phyloP scores from a whole-genome alignment of 2,329 filamentous ascomycete species.

The Calonectria ilicicola region DNA sequence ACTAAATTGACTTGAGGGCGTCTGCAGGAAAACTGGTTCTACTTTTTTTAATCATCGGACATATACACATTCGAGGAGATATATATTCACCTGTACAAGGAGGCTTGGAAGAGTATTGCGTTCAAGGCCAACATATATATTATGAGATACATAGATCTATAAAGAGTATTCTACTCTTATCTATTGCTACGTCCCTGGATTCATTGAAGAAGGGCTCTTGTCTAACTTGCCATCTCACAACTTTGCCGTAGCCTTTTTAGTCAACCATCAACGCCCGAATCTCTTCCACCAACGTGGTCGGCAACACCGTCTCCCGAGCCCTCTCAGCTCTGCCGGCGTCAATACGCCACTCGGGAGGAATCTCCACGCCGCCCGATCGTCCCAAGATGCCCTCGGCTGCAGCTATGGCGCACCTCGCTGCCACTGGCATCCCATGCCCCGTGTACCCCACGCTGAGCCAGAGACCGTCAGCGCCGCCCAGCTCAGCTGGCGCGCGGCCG shows the following conservation, averaged over 20 bases:
- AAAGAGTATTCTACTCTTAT: background rate
- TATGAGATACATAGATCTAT: background rate
- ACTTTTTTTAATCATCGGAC: background rate
- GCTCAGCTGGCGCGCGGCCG: constrained; percentile 68
- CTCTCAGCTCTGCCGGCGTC: constrained; percentile 47
- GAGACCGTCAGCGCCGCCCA: constrained; percentile 59
- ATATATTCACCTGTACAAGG: background rate
- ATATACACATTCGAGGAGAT: background rate
- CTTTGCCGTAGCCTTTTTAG: background rate
- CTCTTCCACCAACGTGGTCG: constrained; percentile 42
- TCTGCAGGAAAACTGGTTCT: background rate
- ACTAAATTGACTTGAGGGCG: background rate
- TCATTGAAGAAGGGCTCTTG: background rate
- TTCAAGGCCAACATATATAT: background rate
- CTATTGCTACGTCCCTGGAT: background rate
- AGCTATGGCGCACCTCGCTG: constrained; percentile 74
- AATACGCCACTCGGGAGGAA: constrained; percentile 58
- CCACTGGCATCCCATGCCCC: constrained; percentile 82
- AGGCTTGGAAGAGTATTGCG: background rate
- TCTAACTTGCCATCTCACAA: background rate
- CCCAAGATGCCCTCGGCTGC: constrained; percentile 70
- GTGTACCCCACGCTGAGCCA: constrained; percentile 77
- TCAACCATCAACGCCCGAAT: constrained; percentile 38
- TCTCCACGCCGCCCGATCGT: constrained; percentile 50
- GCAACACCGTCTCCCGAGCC: constrained; percentile 34